A percentile compares a stretch with the other conserved stretches of the same genome.
These are phyloP conservation scores for Sphaceloma murrayae DNA, from an alignment of 2,329 filamentous ascomycete genomes.

Conservation along the genomic window DNA sequence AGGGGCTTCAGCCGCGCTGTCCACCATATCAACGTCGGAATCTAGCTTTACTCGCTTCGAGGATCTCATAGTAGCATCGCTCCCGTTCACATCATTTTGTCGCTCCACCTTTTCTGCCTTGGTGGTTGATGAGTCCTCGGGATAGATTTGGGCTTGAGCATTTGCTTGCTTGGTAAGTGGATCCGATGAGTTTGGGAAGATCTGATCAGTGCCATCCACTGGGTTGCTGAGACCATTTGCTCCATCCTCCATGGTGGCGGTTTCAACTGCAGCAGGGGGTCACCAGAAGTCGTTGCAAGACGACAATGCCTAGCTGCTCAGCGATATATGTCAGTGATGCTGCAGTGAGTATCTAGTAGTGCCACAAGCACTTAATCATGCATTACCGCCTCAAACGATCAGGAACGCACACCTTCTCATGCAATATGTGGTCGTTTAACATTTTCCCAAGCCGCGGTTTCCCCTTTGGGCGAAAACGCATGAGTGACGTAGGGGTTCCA, in stretches of 20 bases:
- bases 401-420: no score
- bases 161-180: conserved; percentile 22
- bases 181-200: conserved; percentile 2
- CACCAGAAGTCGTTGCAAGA: no score
- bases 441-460: conserved; percentile 9
- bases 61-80: conserved; percentile 30
- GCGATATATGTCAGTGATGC: no score
- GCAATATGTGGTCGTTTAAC: no score
- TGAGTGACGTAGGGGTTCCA: conserved; percentile 12
- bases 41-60: conserved; percentile 33
- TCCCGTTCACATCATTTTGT: conserved; percentile 22
- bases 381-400: no score
- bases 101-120: conserved; percentile 34
- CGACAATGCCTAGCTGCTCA: no score
- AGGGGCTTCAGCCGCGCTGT: conserved; percentile 25
- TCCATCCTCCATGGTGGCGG: conserved; percentile 6
- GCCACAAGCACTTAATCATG: no score
- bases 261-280: no score
- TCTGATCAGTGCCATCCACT: background rate
- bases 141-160: conserved; percentile 28
- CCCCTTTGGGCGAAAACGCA: background rate
- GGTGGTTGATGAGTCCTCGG: conserved; percentile 32
- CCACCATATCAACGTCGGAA: conserved; percentile 23
- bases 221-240: conserved; percentile 9
- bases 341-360: no score